Evolutionary conservation across 148 eudicot genomes (phyloP).

Genomic region (Vaccinium vitisidaea): DNA sequence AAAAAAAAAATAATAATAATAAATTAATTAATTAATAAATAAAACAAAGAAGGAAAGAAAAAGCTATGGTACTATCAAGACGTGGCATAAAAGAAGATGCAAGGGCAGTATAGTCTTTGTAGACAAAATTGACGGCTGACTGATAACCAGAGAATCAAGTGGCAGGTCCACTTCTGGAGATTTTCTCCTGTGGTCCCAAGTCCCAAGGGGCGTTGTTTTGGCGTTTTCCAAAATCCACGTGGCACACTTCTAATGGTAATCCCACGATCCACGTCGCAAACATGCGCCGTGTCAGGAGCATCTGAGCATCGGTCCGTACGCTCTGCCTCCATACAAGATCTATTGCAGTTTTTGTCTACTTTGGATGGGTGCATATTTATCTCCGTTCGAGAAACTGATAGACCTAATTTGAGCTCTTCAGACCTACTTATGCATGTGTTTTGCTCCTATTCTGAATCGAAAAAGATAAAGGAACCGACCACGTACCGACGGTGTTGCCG

Average conservation of each 20-base stretch:
- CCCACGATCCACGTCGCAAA: not conserved
- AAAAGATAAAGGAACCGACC: too few species aligned
- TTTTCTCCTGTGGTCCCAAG: not conserved
- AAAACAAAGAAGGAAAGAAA: too few species aligned
- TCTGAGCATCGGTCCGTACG: not conserved
- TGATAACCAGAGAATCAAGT: not conserved
- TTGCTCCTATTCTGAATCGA: too few species aligned
- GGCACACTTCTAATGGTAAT: not conserved
- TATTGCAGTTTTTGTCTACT: not conserved
- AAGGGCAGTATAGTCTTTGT: not conserved
- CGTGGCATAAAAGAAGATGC: not conserved
- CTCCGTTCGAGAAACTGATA: not conserved
- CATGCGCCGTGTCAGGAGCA: not conserved
- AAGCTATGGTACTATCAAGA: too few species aligned
- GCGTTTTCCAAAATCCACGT: not conserved
- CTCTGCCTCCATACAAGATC: not conserved
- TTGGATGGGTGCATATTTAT: not conserved
- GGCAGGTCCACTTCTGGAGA: not conserved
- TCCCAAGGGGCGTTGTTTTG: not conserved
- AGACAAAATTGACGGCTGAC: conserved; percentile 2
- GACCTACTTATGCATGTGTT: too few species aligned
- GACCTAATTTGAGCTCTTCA: too few species aligned
- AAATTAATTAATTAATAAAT: too few species aligned
- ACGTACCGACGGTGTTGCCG: too few species aligned
- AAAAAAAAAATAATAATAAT: too few species aligned